Conservation (phyloP, 495 filamentous ascomycete genomes). For the Parathielavia appendiculata region DNA sequence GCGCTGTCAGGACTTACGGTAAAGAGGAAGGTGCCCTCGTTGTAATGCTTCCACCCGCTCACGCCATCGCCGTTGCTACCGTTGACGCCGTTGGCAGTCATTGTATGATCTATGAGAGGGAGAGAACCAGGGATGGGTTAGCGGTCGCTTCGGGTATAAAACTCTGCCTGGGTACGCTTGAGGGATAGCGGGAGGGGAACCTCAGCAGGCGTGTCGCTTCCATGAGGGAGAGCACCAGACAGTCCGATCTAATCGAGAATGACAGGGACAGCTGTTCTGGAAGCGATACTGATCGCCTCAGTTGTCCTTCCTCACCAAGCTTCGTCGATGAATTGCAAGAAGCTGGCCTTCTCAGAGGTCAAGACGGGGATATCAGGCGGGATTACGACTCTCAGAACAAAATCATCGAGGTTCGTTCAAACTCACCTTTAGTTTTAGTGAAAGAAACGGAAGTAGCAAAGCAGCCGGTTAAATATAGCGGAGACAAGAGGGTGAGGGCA, state of each 20-base stretch:
- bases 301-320: not conserved
- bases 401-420: not conserved
- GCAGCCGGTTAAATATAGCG: slow-evolving; percentile 9
- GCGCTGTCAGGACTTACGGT: slow-evolving; percentile 51
- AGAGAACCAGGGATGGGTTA: slow-evolving; percentile 14
- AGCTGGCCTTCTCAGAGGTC: not conserved
- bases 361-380: not conserved
- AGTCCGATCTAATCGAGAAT: not conserved
- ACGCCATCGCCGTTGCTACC: slow-evolving; percentile 31
- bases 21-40: slow-evolving; percentile 85
- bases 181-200: not conserved
- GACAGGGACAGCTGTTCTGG: not conserved
- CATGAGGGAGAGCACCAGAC: not conserved
- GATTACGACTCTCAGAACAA: not conserved
- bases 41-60: slow-evolving; percentile 46
- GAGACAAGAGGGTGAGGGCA: slow-evolving; percentile 6
- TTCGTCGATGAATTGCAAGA: not conserved
- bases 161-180: not conserved
- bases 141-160: slow-evolving; percentile 10
- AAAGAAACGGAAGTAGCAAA: slow-evolving; percentile 11
- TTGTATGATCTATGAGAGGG: slow-evolving; percentile 39
- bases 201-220: not conserved
- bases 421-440: slow-evolving; percentile 21
- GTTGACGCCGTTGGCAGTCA: slow-evolving; percentile 56
- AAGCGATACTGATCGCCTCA: not conserved